These are phyloP conservation scores for Rugosomyces carneus DNA, from an alignment of 1,284 basidiomycete genomes.

Conservation along the genomic window DNA sequence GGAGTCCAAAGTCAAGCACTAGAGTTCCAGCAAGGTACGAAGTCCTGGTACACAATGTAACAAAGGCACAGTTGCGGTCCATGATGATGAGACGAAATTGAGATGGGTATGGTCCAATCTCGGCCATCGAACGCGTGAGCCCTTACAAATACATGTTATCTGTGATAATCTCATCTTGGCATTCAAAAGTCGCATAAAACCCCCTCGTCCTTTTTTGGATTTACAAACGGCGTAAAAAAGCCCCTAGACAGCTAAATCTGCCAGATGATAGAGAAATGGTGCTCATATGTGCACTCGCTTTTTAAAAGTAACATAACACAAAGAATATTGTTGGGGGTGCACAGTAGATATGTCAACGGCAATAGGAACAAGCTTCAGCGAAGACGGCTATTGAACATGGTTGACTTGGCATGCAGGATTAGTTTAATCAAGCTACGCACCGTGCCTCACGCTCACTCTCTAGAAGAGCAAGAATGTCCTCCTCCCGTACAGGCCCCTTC, in stretches of 20 bases:
- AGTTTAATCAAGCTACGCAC: slow-evolving; percentile 35
- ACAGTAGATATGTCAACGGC: slow-evolving; percentile 2
- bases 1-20: slow-evolving; percentile 66
- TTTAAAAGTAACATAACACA: slow-evolving; percentile 3
- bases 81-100: slow-evolving; percentile 17
- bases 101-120: slow-evolving; percentile 9
- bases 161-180: no score
- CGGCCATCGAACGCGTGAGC: no score
- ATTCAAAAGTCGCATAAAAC: no score
- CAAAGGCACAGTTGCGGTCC: slow-evolving; percentile 31
- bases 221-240: no score
- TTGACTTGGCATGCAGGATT: neutral
- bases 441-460: slow-evolving; percentile 99
- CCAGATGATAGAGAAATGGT: no score
- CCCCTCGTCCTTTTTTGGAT: no score
- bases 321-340: slow-evolving; percentile 11
- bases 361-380: slow-evolving; percentile 26
- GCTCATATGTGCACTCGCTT: no score
- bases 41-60: slow-evolving; percentile 37
- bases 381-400: slow-evolving; percentile 29
- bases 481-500: slow-evolving; percentile 94
- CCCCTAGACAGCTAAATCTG: no score
- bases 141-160: no score
- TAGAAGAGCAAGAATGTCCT: slow-evolving; percentile 96
- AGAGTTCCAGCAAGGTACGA: slow-evolving; percentile 73